Percentiles rank a stretch among this genome's conserved stretches.
Conservation (phyloP, 768 basidiomycete species). For the Peribolospora kevripleyi region DNA sequence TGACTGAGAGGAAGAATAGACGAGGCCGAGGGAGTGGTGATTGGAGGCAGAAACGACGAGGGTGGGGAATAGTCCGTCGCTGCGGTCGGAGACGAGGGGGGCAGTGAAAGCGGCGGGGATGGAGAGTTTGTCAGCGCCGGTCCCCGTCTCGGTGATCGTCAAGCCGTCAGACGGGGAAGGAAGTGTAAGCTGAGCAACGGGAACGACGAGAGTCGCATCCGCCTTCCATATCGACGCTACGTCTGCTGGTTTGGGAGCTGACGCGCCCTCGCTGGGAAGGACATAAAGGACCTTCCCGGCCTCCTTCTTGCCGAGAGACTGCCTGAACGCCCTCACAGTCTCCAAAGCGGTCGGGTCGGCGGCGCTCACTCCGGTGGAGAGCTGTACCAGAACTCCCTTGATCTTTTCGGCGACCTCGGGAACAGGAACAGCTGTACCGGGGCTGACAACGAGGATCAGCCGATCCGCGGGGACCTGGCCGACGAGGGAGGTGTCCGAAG, state of each 20-base stretch:
- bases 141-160: conserved; percentile 35
- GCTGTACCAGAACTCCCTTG: conserved; percentile 58
- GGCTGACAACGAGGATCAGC: conserved; percentile 50
- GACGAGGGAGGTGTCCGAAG: conserved; percentile 30
- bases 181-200: conserved; percentile 19
- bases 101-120: conserved; percentile 69
- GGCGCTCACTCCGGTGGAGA: conserved; percentile 32
- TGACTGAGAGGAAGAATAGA: conserved; percentile 77
- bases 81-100: conserved; percentile 54
- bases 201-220: conserved; percentile 11
- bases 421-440: conserved; percentile 44
- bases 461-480: conserved; percentile 48
- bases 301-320: conserved; percentile 33
- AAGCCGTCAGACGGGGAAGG: conserved; percentile 32
- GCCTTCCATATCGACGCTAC: conserved; percentile 5
- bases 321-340: conserved; percentile 48
- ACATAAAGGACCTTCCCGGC: conserved; percentile 31
- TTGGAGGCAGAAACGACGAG: conserved; percentile 40
- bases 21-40: conserved; percentile 43
- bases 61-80: conserved; percentile 81
- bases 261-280: conserved; percentile 16
- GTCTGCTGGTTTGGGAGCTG: conserved; percentile 6
- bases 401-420: conserved; percentile 38
- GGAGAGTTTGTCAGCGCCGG: conserved; percentile 39
- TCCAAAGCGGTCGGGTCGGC: conserved; percentile 20